Conservation (phyloP, 2,329 filamentous ascomycete species). For the Fusarium albidum region DNA sequence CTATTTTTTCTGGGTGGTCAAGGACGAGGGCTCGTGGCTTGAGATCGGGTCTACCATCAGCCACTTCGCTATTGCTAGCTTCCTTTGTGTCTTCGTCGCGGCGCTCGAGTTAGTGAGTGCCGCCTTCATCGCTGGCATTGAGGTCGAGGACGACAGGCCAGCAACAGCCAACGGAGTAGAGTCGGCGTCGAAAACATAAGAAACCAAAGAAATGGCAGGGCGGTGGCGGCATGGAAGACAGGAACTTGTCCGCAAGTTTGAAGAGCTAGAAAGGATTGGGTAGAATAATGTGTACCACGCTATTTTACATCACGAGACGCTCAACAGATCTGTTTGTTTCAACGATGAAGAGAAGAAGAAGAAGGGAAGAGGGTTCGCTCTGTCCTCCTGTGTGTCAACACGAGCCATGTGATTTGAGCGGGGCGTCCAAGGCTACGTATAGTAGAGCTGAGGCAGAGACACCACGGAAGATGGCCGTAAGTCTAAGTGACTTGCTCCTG, state of each 20-base stretch:
- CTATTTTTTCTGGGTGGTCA: slow-evolving; percentile 97
- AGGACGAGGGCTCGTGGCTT: slow-evolving; percentile 95
- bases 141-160: slow-evolving; percentile 58
- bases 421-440: neutral
- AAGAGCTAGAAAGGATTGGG: neutral
- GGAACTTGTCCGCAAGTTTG: neutral
- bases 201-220: slow-evolving; percentile 27
- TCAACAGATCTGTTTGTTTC: neutral
- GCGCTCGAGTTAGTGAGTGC: slow-evolving; percentile 86
- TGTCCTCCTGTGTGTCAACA: neutral
- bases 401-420: slow-evolving; percentile 16
- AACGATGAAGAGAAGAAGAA: neutral
- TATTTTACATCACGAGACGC: neutral
- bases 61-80: slow-evolving; percentile 92
- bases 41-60: slow-evolving; percentile 98
- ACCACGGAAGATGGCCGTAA: slow-evolving; percentile 39
- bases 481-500: slow-evolving; percentile 19
- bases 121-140: slow-evolving; percentile 81
- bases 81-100: slow-evolving; percentile 90
- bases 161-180: slow-evolving; percentile 1
- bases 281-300: slow-evolving; percentile 1
- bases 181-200: neutral
- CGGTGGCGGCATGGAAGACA: slow-evolving; percentile 5
- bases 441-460: slow-evolving; percentile 34
- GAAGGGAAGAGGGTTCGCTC: neutral